Evolutionary conservation across 1,284 basidiomycete genomes (phyloP).

Genomic region (Cutaneotrichosporon mucoides): DNA sequence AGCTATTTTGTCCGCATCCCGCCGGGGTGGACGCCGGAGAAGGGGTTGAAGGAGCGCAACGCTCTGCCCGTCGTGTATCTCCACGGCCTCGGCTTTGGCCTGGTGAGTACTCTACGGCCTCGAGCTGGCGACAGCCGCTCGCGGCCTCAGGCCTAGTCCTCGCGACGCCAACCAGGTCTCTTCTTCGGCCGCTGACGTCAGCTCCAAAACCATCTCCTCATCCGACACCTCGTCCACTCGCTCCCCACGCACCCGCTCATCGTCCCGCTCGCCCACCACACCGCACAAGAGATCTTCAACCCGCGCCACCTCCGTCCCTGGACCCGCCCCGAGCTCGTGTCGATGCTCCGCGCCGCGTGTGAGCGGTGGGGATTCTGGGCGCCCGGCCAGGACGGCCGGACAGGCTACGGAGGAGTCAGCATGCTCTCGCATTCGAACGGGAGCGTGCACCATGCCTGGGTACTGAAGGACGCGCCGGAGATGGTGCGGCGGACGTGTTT

Average conservation of each 20-base stretch:
- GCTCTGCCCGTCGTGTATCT: conserved; percentile 73
- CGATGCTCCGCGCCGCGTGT: conserved; percentile 60
- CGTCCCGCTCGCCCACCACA: conserved; percentile 74
- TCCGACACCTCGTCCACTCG: conserved; percentile 44
- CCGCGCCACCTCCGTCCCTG: conserved; percentile 66
- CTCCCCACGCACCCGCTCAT: conserved; percentile 69
- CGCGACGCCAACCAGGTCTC: no score
- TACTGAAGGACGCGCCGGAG: conserved; percentile 70
- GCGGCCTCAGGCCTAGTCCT: no score
- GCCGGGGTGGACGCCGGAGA: conserved; percentile 57
- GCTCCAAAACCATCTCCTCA: conserved; percentile 49
- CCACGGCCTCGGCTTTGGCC: conserved; percentile 79
- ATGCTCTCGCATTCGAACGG: conserved; percentile 80
- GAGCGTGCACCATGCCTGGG: conserved; percentile 46
- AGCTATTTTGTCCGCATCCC: conserved; percentile 75
- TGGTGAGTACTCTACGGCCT: no score
- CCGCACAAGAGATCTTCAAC: conserved; percentile 79
- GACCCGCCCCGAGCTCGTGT: conserved; percentile 59
- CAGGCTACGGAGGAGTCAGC: conserved; percentile 57
- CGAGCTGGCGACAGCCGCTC: no score
- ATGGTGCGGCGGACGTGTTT: conserved; percentile 73
- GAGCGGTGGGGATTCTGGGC: conserved; percentile 60
- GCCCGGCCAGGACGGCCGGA: conserved; percentile 14
- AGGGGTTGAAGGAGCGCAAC: conserved; percentile 32
- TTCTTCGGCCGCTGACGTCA: conserved; percentile 51